Percentiles rank a stretch among this genome's conserved stretches.
Conservation (phyloP, 2,329 filamentous ascomycete species). For the Hypoxylon sp. region DNA sequence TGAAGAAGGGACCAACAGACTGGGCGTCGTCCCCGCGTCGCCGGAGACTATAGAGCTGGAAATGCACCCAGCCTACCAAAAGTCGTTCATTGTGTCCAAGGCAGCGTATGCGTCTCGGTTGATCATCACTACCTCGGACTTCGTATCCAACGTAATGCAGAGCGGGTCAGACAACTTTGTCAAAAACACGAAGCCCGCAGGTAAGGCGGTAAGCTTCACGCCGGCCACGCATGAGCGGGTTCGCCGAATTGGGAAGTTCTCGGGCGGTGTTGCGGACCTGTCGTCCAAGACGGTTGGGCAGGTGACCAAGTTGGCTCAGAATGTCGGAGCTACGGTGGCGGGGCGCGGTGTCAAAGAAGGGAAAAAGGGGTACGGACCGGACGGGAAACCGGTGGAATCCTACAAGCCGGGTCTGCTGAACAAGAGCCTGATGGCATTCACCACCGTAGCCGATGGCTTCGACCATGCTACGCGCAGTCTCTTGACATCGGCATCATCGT, state of each 20-base stretch:
- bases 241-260: constrained; percentile 89
- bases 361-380: constrained; percentile 69
- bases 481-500: constrained; percentile 74
- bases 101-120: constrained; percentile 88
- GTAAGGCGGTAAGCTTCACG: constrained; percentile 86
- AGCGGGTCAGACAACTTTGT: constrained; percentile 82
- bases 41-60: constrained; percentile 78
- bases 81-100: constrained; percentile 84
- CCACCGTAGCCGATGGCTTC: constrained; percentile 91
- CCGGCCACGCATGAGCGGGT: constrained; percentile 85
- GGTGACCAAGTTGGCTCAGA: constrained; percentile 85
- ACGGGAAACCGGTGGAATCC: constrained; percentile 68
- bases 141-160: constrained; percentile 79
- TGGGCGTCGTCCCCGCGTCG: constrained; percentile 70
- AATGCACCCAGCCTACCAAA: constrained; percentile 89
- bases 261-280: constrained; percentile 77
- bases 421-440: constrained; percentile 96
- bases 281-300: constrained; percentile 88
- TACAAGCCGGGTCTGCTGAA: constrained; percentile 95
- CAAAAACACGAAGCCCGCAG: constrained; percentile 77
- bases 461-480: constrained; percentile 85
- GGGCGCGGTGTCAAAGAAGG: constrained; percentile 65
- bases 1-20: constrained; percentile 69
- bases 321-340: constrained; percentile 79
- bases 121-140: constrained; percentile 85